Evolutionary conservation across 73 alveolate species (phyloP).

Genomic region (Effrenium voratum): DNA sequence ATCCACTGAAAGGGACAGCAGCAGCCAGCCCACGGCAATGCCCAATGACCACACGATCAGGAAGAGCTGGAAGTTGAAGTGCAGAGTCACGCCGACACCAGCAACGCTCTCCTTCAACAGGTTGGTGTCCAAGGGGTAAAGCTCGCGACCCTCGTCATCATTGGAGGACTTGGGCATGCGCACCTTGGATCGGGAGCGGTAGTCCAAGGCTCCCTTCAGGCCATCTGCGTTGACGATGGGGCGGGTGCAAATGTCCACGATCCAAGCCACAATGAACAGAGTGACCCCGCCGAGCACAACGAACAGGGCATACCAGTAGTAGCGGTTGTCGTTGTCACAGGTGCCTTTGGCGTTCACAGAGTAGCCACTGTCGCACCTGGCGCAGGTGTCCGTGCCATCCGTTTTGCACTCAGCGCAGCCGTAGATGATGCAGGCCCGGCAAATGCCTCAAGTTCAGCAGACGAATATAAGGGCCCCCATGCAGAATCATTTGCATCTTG

Average conservation of each 20-base stretch:
- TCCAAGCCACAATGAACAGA: constrained; percentile 9
- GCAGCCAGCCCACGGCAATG: constrained; percentile 1
- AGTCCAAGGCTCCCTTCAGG: constrained; percentile 18
- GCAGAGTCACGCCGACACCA: constrained; percentile 26
- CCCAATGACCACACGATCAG: constrained; percentile 7
- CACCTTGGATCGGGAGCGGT: neutral
- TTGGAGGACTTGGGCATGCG: constrained; percentile 3
- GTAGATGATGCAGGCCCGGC: constrained; percentile 45
- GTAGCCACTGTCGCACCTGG: constrained; percentile 27
- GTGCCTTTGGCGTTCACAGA: neutral
- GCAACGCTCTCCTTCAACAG: neutral
- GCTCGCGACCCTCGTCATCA: neutral
- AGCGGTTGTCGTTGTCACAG: constrained; percentile 11
- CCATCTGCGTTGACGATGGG: constrained; percentile 2
- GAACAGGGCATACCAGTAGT: constrained; percentile 28
- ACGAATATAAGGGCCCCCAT: neutral
- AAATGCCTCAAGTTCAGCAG: neutral
- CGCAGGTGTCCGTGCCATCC: constrained; percentile 9
- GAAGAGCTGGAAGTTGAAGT: constrained; percentile 38
- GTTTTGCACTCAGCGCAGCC: constrained; percentile 29
- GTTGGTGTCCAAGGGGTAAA: constrained; percentile 14
- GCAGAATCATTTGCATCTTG: neutral
- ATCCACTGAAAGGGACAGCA: constrained; percentile 5
- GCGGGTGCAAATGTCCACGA: constrained; percentile 26
- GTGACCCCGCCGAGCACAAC: neutral